phyloP scores from a whole-genome alignment of 2,329 filamentous ascomycete species.

The Scleromitrula shiraiana region DNA sequence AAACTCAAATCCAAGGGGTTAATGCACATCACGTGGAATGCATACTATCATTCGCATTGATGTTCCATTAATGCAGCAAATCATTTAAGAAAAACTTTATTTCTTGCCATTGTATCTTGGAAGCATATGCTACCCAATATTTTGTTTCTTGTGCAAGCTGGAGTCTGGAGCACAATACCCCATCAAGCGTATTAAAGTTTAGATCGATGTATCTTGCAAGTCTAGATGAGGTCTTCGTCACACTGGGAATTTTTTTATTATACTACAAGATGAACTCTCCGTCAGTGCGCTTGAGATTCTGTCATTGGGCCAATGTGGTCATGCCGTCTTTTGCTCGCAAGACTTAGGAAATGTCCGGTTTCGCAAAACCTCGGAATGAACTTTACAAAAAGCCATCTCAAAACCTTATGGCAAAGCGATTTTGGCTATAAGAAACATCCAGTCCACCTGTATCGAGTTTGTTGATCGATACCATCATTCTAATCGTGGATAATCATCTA shows the following conservation, averaged over 20 bases:
- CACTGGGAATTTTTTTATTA: too few species aligned
- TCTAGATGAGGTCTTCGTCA: neutral
- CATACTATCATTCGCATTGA: slow-evolving; percentile 2
- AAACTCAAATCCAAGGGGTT: neutral
- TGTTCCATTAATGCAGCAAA: neutral
- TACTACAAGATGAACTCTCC: neutral
- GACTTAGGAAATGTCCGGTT: neutral
- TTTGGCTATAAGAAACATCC: neutral
- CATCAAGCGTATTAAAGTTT: too few species aligned
- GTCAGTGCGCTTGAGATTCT: too few species aligned
- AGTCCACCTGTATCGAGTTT: neutral
- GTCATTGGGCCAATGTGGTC: neutral
- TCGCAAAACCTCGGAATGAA: neutral
- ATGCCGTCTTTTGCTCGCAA: neutral
- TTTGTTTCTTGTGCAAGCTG: too few species aligned
- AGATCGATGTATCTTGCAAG: neutral
- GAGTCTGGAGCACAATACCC: too few species aligned
- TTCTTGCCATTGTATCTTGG: too few species aligned
- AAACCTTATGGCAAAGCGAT: neutral
- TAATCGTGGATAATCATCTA: slow-evolving; percentile 26
- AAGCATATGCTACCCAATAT: too few species aligned
- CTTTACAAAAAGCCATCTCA: neutral
- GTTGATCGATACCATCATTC: neutral
- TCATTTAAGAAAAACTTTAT: neutral
- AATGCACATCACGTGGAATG: neutral